A percentile compares a stretch with the other conserved stretches of the same genome.
phyloP scores from a whole-genome alignment of 495 filamentous ascomycete species.

The Penicillium desertorum region DNA sequence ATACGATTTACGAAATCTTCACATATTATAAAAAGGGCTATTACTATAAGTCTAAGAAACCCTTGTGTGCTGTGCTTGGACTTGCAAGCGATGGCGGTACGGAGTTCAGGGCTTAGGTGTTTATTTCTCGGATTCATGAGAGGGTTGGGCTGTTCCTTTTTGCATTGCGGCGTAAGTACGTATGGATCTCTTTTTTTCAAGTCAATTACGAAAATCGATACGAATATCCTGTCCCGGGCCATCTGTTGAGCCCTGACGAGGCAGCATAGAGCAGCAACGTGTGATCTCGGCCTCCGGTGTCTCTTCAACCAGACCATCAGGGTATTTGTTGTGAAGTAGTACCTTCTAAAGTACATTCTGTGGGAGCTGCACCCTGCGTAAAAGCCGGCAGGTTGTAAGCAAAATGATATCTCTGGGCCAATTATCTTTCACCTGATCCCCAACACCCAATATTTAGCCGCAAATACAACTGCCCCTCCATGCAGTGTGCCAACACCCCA shows the following conservation, averaged over 20 bases:
- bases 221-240: not conserved
- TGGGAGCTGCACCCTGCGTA: not conserved
- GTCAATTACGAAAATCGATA: not conserved
- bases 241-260: not conserved
- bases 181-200: not conserved
- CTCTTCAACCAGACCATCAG: not conserved
- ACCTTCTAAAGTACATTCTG: not conserved
- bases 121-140: not conserved
- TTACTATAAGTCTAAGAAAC: not conserved
- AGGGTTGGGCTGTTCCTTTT: slow-evolving; percentile 1
- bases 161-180: not conserved
- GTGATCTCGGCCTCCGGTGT: not conserved
- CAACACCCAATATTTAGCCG: not conserved
- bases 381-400: not conserved
- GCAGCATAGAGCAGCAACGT: not conserved
- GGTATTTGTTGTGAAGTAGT: not conserved
- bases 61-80: not conserved
- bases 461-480: not conserved
- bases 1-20: slow-evolving; percentile 8
- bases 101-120: slow-evolving; percentile 5
- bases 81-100: not conserved
- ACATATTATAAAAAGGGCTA: slow-evolving; percentile 5
- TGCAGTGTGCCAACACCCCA: not conserved
- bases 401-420: not conserved
- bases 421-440: not conserved